Evolutionary conservation across 2,329 filamentous ascomycete species (phyloP).

Genomic region (Purpureocillium takamizusanense): DNA sequence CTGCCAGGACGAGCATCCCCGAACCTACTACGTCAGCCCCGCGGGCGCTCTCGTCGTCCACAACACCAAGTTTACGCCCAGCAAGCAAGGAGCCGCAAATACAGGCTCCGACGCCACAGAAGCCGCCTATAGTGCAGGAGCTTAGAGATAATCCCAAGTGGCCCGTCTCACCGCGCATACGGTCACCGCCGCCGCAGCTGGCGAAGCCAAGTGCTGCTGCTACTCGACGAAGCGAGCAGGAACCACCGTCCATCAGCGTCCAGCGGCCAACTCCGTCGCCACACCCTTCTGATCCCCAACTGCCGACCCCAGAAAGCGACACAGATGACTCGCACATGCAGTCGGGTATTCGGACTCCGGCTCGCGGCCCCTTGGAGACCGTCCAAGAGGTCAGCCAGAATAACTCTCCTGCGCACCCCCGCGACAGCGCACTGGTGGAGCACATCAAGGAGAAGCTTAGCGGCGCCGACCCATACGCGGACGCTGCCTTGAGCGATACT

Average conservation of each 20-base stretch:
- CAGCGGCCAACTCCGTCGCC: conserved; percentile 40
- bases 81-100: conserved; percentile 49
- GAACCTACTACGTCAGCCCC: conserved; percentile 55
- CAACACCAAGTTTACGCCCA: conserved; percentile 57
- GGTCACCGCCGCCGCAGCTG: conserved; percentile 60
- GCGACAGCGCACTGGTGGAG: conserved; percentile 37
- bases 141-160: conserved; percentile 55
- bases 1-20: conserved; percentile 39
- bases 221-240: conserved; percentile 38
- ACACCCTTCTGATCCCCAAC: conserved; percentile 27
- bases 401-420: conserved; percentile 50
- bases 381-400: conserved; percentile 83
- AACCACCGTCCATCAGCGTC: conserved; percentile 42
- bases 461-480: conserved; percentile 30
- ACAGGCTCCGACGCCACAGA: conserved; percentile 56
- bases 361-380: conserved; percentile 66
- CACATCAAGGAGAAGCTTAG: conserved; percentile 41
- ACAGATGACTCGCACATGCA: conserved; percentile 37
- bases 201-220: conserved; percentile 36
- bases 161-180: conserved; percentile 69
- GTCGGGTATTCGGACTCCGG: conserved; percentile 50
- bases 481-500: conserved; percentile 27
- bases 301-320: conserved; percentile 39
- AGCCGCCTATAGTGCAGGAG: conserved; percentile 42
- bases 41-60: conserved; percentile 59